Base-by-base conservation (phyloP, 2,329 filamentous ascomycete species). In the Ascochyta koolunga region DNA sequence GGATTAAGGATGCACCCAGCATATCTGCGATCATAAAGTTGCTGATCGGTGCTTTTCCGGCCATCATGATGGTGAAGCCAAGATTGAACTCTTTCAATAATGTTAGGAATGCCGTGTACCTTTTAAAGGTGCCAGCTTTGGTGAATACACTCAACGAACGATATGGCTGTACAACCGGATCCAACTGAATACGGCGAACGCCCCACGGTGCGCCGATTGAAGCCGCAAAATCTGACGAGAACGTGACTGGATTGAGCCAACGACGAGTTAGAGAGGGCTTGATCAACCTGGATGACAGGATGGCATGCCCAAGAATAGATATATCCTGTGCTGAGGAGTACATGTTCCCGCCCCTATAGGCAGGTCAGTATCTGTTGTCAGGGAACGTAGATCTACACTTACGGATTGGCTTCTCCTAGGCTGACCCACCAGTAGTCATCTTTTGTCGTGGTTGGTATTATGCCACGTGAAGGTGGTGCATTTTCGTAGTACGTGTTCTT, bases 21-120 rank as follows among this genome's bases (percentile, higher is more conserved):
- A 58, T 36, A 27, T 60, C 50, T 1, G 50, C 56, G 21, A 41
- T 44, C 13, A 46, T 39, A 47, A 53, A 55, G 48, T 50, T 21
- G 5, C n/a, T 27, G 45, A 58, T 11, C 5, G 46, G 19, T 29
- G 55, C 46, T 2, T 46, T 50, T 2, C 74, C 76, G 5, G 77
- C 78, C 27, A 60, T 54, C 5, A 72, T 59, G 2, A 80, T 68
- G 2, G 68, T 72, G 56, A 80, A 77, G 0, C 79, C 78, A 13
- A 78, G 65, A 40, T 77, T 72, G 44, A 73, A 79, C 54, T 81
- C 78, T 2, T 76, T 78, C 2, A 80, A 54, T 2, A 82, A 61
- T 1, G 71, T 72, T 0, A 81, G 50, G 11, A 76, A 66, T 2
- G 72, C 69, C 13, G 71, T 71, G 56, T 79, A 80, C 41, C 61